phyloP scores from a whole-genome alignment of 768 basidiomycete species.

The Amanita pallidorosea region DNA sequence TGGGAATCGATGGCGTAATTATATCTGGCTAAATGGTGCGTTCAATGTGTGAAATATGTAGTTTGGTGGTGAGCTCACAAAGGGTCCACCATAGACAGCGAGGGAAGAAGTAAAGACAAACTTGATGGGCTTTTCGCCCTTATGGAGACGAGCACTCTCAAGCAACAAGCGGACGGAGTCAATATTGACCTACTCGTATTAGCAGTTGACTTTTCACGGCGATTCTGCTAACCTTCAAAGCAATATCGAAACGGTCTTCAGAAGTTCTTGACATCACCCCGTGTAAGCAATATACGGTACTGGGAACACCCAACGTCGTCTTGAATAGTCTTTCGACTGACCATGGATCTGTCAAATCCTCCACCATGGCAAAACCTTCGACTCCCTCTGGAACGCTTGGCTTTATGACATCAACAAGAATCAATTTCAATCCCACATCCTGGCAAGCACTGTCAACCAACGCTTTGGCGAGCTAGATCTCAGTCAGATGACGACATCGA shows the following conservation, averaged over 20 bases:
- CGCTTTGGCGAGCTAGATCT: constrained; percentile 23
- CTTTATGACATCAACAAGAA: constrained; percentile 39
- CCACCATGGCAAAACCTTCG: constrained; percentile 23
- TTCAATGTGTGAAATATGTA: background rate
- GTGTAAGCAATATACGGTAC: constrained; percentile 37
- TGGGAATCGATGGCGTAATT: constrained; percentile 35
- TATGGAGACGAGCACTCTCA: constrained; percentile 23
- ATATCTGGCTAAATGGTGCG: constrained; percentile 23
- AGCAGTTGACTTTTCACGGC: background rate
- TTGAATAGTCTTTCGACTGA: constrained; percentile 27
- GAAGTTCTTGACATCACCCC: constrained; percentile 57
- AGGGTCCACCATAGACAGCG: constrained; percentile 49
- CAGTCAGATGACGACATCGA: background rate
- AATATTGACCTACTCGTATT: constrained; percentile 34
- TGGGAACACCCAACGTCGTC: constrained; percentile 27
- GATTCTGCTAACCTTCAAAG: constrained; percentile 24
- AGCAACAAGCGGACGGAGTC: constrained; percentile 41
- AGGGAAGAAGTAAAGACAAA: constrained; percentile 52
- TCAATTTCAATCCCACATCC: constrained; percentile 28
- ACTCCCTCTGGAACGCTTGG: constrained; percentile 21
- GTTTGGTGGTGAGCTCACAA: constrained; percentile 16
- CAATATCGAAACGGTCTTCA: constrained; percentile 49
- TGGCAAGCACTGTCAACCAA: constrained; percentile 17
- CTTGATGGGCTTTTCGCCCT: constrained; percentile 21
- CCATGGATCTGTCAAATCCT: constrained; percentile 26